Evolutionary conservation across 192 early-diverging fungal genomes (phyloP), one percentile per base, ranked within the genome.

Genomic region (Gigaspora rosea): DNA sequence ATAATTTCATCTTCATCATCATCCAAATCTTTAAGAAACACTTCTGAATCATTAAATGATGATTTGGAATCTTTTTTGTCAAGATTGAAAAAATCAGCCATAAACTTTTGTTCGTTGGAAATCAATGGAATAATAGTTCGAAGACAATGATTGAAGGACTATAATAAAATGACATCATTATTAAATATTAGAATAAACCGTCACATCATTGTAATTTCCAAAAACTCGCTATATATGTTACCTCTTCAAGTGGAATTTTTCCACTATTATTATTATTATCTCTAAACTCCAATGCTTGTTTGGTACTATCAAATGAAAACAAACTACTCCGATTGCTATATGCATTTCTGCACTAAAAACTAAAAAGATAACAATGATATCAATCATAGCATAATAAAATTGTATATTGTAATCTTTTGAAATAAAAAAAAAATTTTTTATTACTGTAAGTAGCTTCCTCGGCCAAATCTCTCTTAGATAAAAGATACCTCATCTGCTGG

Each of bases 41-140:
- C 13, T 56, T 56, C 9, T 22, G 48, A 46, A 15, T 22, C 47
- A 15, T 48, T 27, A 27, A 27, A 41, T 50, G 18, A 27, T 5
- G 4, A 49, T 85, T 83, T 68, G 79, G 85, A 72, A 80, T 84
- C 71, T 58, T 84, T 18, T 78, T 85, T 63, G 81, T 83, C 78
- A 84, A 89, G 79, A 79, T 92, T 87, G 67, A 99, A 98, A 41
- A 96, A 82, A 74, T 97, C 95, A 18, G 90, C 88, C 59, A 97
- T 88, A 77, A 94, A 96, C 82, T 97, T 98, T 82, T 98, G 95
- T 82, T 96, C 96, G 3, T 93, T 84, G 12, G 94, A 86, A 13
- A 97, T 89, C 15, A 90, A 80, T 32, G 88, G 78, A 11, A 91
- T 83, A 22, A 95, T 82, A 46, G 89, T 85, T 8, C 78, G 71